phyloP scores from a whole-genome alignment of 495 filamentous ascomycete species.

The Sporormia fimetaria region DNA sequence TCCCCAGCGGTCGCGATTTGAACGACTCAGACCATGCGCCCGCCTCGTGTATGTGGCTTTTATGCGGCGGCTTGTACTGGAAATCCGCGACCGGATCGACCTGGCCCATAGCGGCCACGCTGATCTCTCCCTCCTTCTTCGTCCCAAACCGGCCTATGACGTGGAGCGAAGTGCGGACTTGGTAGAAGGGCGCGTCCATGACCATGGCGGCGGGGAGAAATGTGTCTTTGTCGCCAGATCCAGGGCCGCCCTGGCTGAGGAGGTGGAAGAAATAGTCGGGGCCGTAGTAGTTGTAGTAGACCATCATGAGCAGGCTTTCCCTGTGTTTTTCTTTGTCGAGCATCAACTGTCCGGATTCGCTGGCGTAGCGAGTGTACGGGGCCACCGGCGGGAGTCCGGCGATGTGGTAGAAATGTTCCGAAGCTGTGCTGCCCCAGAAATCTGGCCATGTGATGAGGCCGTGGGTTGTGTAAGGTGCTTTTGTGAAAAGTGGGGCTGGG shows the following conservation, averaged over 20 bases:
- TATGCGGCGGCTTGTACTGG: neutral
- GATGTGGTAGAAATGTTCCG: slow-evolving; percentile 44
- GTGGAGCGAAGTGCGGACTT: slow-evolving; percentile 35
- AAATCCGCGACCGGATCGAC: slow-evolving; percentile 2
- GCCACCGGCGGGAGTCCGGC: slow-evolving; percentile 35
- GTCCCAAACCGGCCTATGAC: slow-evolving; percentile 36
- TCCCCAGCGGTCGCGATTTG: no score
- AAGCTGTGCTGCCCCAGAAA: slow-evolving; percentile 46
- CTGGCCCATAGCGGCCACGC: neutral
- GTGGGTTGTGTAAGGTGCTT: slow-evolving; percentile 41
- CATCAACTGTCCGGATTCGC: slow-evolving; percentile 48
- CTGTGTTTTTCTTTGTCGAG: slow-evolving; percentile 45
- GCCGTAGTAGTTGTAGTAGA: slow-evolving; percentile 55
- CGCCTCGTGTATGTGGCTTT: neutral
- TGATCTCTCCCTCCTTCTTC: slow-evolving; percentile 5
- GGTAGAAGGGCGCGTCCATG: slow-evolving; percentile 40
- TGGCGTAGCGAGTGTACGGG: slow-evolving; percentile 5
- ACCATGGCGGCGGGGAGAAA: slow-evolving; percentile 46
- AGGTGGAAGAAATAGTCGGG: slow-evolving; percentile 48
- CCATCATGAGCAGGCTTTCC: slow-evolving; percentile 42
- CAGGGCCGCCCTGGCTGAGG: slow-evolving; percentile 44
- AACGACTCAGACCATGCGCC: no score
- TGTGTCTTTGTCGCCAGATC: slow-evolving; percentile 56
- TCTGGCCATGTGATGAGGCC: slow-evolving; percentile 53
- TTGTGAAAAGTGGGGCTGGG: slow-evolving; percentile 41